phyloP scores from a whole-genome alignment of 805 yeast species.

The Metschnikowia colocasiae region DNA sequence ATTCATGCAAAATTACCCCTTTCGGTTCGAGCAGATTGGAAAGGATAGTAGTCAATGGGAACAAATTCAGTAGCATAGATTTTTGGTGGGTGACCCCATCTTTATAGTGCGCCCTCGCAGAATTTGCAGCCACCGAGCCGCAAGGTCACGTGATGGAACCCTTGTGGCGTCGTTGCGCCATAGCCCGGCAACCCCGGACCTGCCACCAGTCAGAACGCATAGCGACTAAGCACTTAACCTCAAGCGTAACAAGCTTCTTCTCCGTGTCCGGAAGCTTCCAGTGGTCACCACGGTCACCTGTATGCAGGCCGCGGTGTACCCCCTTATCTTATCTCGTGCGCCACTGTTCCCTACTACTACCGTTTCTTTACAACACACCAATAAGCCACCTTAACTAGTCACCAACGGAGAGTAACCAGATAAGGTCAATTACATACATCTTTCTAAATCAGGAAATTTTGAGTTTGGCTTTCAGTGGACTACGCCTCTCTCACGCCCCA shows the following conservation, averaged over 20 bases:
- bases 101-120: neutral
- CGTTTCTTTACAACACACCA: neutral
- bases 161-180: no score
- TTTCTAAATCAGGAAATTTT: neutral
- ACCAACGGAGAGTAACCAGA: neutral
- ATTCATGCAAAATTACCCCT: no score
- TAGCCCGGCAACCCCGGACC: no score
- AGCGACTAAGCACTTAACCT: no score
- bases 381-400: neutral
- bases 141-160: neutral
- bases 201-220: no score
- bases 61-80: neutral
- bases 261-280: no score
- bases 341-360: neutral
- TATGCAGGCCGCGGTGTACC: neutral
- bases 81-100: neutral
- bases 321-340: conserved; percentile 3
- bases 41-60: no score
- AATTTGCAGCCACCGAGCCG: neutral
- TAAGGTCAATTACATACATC: neutral
- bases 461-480: neutral
- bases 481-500: neutral
- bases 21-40: no score
- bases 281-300: neutral
- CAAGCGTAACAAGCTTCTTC: no score